A percentile compares a stretch with the other conserved stretches of the same genome.
These are phyloP conservation scores for Citrus trifoliata DNA, from an alignment of 345 rosid species.

Conservation along the genomic window DNA sequence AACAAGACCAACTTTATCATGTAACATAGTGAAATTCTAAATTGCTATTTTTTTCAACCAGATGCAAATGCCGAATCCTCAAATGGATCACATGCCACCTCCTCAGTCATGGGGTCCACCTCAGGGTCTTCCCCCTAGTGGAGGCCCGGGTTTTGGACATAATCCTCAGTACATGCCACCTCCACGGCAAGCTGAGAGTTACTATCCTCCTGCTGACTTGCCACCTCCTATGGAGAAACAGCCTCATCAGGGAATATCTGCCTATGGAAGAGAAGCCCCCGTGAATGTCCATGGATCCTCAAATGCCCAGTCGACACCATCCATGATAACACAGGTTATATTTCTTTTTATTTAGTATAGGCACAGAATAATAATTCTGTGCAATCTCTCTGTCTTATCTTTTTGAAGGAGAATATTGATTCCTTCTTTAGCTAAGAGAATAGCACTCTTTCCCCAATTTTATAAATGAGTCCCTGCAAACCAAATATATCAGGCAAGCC, in stretches of 20 bases:
- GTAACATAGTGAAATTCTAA: background rate
- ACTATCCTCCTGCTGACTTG: constrained; percentile 80
- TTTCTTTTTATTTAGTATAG: background rate
- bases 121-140: constrained; percentile 75
- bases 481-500: background rate
- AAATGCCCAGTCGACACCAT: constrained; percentile 62
- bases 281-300: constrained; percentile 65
- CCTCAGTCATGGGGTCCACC: constrained; percentile 95
- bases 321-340: constrained; percentile 91
- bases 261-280: constrained; percentile 92
- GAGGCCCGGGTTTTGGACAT: constrained; percentile 69
- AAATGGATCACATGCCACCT: constrained; percentile 82
- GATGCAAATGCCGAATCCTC: constrained; percentile 87
- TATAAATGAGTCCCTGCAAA: background rate
- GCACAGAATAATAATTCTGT: background rate
- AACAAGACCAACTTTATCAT: background rate
- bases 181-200: constrained; percentile 72
- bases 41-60: constrained; percentile 23
- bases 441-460: background rate
- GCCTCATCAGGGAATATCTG: constrained; percentile 94
- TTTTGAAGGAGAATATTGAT: background rate
- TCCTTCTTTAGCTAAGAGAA: background rate
- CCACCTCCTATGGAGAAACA: constrained; percentile 88
- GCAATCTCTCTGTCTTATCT: background rate
- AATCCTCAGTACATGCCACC: constrained; percentile 86